Percentiles rank a stretch among this genome's conserved stretches.
phyloP scores from a whole-genome alignment of 306 rosid species.

The Castanea crenata region DNA sequence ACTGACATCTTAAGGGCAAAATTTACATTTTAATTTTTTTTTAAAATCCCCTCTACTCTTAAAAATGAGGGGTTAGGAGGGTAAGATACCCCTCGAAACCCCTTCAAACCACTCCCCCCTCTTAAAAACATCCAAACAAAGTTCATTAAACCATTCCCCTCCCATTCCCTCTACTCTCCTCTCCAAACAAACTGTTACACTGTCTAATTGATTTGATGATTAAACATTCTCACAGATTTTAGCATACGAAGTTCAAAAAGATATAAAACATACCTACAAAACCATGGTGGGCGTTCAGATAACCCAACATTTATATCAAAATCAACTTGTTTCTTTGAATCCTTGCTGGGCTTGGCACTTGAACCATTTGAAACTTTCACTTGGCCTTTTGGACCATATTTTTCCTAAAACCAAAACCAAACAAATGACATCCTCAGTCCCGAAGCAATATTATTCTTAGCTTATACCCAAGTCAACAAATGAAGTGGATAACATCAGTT shows the following conservation, averaged over 20 bases:
- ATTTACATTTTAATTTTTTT: too few species aligned
- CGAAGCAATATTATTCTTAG: not conserved
- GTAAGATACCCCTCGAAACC: not conserved
- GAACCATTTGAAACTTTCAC: constrained; percentile 45
- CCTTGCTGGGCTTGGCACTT: constrained; percentile 55
- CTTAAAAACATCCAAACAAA: too few species aligned
- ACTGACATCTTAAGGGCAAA: too few species aligned
- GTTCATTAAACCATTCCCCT: too few species aligned
- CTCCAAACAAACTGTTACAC: too few species aligned
- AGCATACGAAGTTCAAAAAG: not conserved
- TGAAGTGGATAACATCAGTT: not conserved
- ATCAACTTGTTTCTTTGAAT: constrained; percentile 50
- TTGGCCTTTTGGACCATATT: constrained; percentile 95
- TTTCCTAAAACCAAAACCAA: constrained; percentile 51
- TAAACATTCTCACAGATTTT: not conserved
- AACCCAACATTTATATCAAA: constrained; percentile 81
- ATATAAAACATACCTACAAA: constrained; percentile 58
- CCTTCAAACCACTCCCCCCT: not conserved
- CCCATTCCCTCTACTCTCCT: too few species aligned
- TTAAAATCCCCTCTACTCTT: too few species aligned
- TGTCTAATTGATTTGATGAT: not conserved
- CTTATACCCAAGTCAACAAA: not conserved
- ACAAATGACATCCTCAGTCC: not conserved
- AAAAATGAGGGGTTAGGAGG: too few species aligned
- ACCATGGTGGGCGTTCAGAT: constrained; percentile 93